Evolutionary conservation across 2,329 filamentous ascomycete species (phyloP).

Genomic region (Escovopsis weberi): DNA sequence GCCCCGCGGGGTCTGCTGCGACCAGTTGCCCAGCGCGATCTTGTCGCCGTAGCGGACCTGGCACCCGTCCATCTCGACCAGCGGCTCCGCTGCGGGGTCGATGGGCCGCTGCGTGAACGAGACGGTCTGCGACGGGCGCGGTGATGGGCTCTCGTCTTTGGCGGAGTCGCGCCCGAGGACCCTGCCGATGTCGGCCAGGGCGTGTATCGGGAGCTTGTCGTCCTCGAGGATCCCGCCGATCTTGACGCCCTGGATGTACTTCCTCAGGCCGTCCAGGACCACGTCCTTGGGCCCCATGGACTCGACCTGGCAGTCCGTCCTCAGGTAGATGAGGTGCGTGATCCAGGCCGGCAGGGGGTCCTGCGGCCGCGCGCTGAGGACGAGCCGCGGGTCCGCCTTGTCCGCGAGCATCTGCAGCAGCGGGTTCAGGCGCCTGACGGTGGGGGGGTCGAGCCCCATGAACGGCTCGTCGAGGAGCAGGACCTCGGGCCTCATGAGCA

Average conservation of each 20-base stretch:
- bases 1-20: conserved; percentile 37
- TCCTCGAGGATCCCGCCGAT: conserved; percentile 30
- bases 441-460: conserved; percentile 86
- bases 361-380: conserved; percentile 70
- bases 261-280: conserved; percentile 40
- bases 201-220: conserved; percentile 31
- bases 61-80: conserved; percentile 82
- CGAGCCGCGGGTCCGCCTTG: conserved; percentile 51
- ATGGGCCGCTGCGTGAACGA: conserved; percentile 9
- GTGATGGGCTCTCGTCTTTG: too few relatives aligned
- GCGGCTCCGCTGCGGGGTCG: conserved; percentile 39
- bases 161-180: conserved; percentile 15
- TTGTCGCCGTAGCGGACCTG: conserved; percentile 68
- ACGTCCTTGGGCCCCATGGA: conserved; percentile 49
- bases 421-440: conserved; percentile 54
- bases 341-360: conserved; percentile 85
- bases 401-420: conserved; percentile 56
- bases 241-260: conserved; percentile 33
- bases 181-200: conserved; percentile 35
- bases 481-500: conserved; percentile 66
- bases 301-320: conserved; percentile 49
- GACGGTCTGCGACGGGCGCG: too few relatives aligned
- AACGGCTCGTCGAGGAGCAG: conserved; percentile 87
- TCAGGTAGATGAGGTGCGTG: conserved; percentile 64
- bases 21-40: conserved; percentile 69